Evolutionary conservation across 768 basidiomycete genomes (phyloP), one percentile per base, ranked within the genome.

Genomic region (Leucocoprinus leucothites): DNA sequence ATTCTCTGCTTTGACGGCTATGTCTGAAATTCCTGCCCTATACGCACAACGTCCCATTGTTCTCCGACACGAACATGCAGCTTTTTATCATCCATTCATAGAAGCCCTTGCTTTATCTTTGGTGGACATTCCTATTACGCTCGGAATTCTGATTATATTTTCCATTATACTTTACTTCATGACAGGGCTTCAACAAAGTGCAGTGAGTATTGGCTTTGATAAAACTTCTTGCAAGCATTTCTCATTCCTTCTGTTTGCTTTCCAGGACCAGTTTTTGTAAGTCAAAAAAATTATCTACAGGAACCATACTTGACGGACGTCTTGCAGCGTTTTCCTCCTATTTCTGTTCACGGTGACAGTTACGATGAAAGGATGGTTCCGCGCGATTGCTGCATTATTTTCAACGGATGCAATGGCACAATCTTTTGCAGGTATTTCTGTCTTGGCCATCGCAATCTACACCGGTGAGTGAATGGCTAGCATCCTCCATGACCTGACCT

Each of bases 351-450:
- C 73, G 3, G 77, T 84, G 63, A 76, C 85, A 24, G 49, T 91
- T 22, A 71, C 84, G 11, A 87, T 91, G 81, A 86, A 87, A 64
- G 83, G 81, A 0, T 85, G 86, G 79, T 95, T 92, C 81, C 78
- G 91, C 24, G 74, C 78, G 0, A 67, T 89, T 11, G 84, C 86
- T 2, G 84, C 87, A 1, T 73, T 76, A 3, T 84, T 87, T 65
- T 73, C 76, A 43, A 73, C 77, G 3, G 81, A 84, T 48, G 81
- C 86, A 2, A 74, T 82, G 0, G 87, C 87, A 3, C 84, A 84
- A 60, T 73, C 84, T 5, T 59, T 86, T n/a, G 82, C 81, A 21
- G 84, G 71, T 57, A 63, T 80, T 14, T 63, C 67, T 45, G 57
- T 71, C 18, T 63, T 72, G 1, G 66, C 63, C 2, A 44, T 72